These are phyloP conservation scores for Ambrosia trifida DNA, from an alignment of 129 eudicot genomes.

Conservation along the genomic window DNA sequence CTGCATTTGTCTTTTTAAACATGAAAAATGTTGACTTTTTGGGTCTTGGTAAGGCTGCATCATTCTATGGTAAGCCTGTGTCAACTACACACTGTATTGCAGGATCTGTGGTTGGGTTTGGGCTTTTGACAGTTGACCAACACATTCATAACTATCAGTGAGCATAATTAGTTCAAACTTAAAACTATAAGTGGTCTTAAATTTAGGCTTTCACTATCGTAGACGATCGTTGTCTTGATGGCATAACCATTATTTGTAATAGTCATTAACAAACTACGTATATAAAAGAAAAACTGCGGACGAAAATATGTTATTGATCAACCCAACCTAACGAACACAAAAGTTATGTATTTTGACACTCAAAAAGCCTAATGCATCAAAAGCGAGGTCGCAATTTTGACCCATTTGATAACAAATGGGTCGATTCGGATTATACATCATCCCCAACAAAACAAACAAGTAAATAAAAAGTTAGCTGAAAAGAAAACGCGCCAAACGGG, in stretches of 20 bases:
- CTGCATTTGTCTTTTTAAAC: constrained; percentile 11
- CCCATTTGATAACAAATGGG: not conserved
- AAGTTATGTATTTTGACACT: not conserved
- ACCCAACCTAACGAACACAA: not conserved
- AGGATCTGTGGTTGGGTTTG: constrained; percentile 99
- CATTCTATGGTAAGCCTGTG: constrained; percentile 91
- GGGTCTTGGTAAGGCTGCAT: constrained; percentile 67
- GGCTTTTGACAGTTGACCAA: constrained; percentile 40
- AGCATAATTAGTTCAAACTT: no score
- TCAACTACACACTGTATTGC: constrained; percentile 96
- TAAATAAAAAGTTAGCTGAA: no score
- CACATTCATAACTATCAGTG: no score
- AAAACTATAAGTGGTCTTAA: no score
- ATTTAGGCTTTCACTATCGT: not conserved
- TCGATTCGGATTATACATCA: not conserved
- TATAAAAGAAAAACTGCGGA: not conserved
- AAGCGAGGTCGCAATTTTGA: no score
- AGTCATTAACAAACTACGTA: no score
- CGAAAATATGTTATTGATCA: not conserved
- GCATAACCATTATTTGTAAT: not conserved
- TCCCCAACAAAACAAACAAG: no score
- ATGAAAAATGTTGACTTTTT: constrained; percentile 19
- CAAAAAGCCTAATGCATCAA: no score
- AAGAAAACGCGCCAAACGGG: not conserved
- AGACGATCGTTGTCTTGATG: not conserved